Evolutionary conservation across 495 filamentous ascomycete species (phyloP), one percentile per base, ranked within the genome.

Genomic region (Hamigera avellanea): DNA sequence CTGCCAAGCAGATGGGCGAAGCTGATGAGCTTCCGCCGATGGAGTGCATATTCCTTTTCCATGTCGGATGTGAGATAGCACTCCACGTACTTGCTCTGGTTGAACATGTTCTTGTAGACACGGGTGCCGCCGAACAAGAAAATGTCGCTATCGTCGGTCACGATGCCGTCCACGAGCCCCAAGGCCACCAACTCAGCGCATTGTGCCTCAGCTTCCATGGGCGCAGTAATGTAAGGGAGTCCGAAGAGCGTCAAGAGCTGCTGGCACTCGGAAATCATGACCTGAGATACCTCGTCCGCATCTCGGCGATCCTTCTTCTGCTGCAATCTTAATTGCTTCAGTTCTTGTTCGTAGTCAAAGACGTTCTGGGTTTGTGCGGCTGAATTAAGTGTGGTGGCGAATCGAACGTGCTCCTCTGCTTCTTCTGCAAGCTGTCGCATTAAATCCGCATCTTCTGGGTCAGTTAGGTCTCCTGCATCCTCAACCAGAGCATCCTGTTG

Each of bases 21-120:
- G 26, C 76, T 70, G 40, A 96, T 94, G 18, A 98, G 73, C 49
- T 86, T 84, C 15, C 72, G 63, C 14, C 89, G 76, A 9, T 81
- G 78, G 1, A 98, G 77, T 2, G 80, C 81, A 35, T 93, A 80
- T 42, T 98, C 91, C 44, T 84, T 81, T 50, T 93, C 86, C 1
- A 98, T 69, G 48, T 96, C 89, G 2, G 66, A 64, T n/a, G 78
- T 61, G 17, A 98, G 74, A 48, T 95, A 98, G 58, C 91, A 96
- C 61, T 98, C 93, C 28, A 98, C 91, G 47, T 80, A 93, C 48
- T 96, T 96, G 59, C 86, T 83, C 48, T 82, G 80, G 55, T 94
- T 96, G 71, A 98, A 98, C 86, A 96, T 93, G 64, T 98, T 95
- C 44, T 96, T 95, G 67, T 96, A 98, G 13, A 98, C 81, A 12